Conservation (phyloP, 176 grass and related monocot genomes). For the Otatea glauca region DNA sequence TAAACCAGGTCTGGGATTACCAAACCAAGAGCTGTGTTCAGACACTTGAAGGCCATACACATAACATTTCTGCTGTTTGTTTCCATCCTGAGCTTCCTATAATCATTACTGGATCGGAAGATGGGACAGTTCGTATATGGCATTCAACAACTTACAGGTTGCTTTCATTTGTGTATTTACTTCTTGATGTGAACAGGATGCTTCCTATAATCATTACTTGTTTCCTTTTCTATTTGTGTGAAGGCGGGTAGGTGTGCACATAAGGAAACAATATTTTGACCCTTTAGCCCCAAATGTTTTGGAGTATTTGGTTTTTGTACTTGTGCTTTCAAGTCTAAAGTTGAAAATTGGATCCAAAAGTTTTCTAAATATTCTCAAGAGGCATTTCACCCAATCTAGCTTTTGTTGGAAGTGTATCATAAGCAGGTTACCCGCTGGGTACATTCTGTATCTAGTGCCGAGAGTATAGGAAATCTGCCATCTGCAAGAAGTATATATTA, state of each 20-base stretch:
- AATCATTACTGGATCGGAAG: slow-evolving; percentile 97
- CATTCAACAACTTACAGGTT: slow-evolving; percentile 98
- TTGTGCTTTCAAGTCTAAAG: slow-evolving; percentile 15
- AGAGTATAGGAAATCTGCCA: neutral
- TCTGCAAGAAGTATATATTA: neutral
- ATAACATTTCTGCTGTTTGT: slow-evolving; percentile 97
- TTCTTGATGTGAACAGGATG: neutral
- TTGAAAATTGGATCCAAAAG: slow-evolving; percentile 5
- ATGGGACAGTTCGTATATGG: slow-evolving; percentile 97
- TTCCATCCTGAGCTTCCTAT: slow-evolving; percentile 99
- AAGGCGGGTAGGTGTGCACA: neutral
- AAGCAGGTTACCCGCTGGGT: neutral
- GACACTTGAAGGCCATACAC: slow-evolving; percentile 98
- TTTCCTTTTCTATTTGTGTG: neutral
- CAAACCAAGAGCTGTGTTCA: slow-evolving; percentile 99
- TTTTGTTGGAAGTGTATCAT: neutral
- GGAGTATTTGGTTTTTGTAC: neutral
- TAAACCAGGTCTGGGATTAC: slow-evolving; percentile 95
- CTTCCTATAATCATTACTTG: neutral
- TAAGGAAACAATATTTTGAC: neutral
- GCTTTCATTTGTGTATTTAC: slow-evolving; percentile 20
- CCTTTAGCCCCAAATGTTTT: neutral
- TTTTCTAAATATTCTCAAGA: neutral
- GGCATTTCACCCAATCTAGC: neutral
- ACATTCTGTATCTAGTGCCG: neutral